A percentile compares a stretch with the other conserved stretches of the same genome.
These are phyloP conservation scores for Arthrobotrys megalospora DNA, from an alignment of 2,329 filamentous ascomycete species.

Conservation along the genomic window DNA sequence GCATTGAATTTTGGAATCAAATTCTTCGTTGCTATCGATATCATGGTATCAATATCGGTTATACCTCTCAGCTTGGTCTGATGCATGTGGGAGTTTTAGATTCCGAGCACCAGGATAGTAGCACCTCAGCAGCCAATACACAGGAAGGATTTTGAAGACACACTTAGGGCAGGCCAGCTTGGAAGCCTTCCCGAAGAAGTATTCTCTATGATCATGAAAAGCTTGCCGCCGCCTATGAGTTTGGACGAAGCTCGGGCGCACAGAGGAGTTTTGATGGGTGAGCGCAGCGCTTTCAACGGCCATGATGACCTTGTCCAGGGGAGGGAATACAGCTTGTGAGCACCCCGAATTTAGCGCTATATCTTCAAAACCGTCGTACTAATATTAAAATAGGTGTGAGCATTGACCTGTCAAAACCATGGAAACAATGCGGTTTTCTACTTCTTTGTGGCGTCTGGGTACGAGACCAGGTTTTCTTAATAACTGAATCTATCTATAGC, in stretches of 20 bases:
- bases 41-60: not conserved
- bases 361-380: not conserved
- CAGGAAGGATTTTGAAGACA: conserved; percentile 21
- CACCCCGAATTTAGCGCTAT: not conserved
- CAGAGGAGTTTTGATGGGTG: conserved; percentile 67
- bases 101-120: conserved; percentile 38
- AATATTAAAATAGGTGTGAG: not conserved
- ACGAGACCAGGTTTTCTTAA: too few species aligned
- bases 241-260: conserved; percentile 67
- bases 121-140: conserved; percentile 46
- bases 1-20: conserved; percentile 25
- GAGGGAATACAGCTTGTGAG: conserved; percentile 28
- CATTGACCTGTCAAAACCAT: too few species aligned
- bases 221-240: conserved; percentile 63
- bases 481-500: too few species aligned
- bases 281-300: conserved; percentile 64
- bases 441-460: too few species aligned
- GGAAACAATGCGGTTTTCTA: not conserved
- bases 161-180: conserved; percentile 3
- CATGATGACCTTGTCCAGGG: conserved; percentile 27
- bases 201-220: conserved; percentile 61
- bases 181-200: conserved; percentile 59
- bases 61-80: conserved; percentile 63
- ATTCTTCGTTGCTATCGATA: conserved; percentile 7
- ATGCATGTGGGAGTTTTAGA: not conserved